Evolutionary conservation across 768 basidiomycete genomes (phyloP).

Genomic region (Trametes punicea): DNA sequence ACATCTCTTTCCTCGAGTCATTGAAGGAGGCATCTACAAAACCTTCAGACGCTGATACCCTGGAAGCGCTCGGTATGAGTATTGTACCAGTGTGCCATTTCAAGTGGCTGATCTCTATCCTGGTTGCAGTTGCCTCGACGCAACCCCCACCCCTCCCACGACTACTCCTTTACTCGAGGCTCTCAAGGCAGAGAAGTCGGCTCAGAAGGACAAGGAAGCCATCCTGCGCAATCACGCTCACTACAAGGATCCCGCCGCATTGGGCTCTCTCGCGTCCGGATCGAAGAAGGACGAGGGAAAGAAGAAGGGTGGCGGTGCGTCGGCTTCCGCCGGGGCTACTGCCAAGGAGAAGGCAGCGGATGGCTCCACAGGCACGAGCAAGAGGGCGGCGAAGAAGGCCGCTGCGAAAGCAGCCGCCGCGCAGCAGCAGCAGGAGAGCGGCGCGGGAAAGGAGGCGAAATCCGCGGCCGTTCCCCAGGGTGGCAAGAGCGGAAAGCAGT

Average conservation of each 20-base stretch:
- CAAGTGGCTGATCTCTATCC: background rate
- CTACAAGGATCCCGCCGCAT: slow-evolving; percentile 50
- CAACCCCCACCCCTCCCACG: slow-evolving; percentile 64
- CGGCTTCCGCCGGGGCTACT: background rate
- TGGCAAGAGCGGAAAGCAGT: background rate
- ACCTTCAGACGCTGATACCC: slow-evolving; percentile 53
- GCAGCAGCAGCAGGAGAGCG: slow-evolving; percentile 14
- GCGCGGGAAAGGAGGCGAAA: slow-evolving; percentile 10
- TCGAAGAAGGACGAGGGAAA: slow-evolving; percentile 39
- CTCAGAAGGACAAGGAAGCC: slow-evolving; percentile 67
- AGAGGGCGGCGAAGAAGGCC: slow-evolving; percentile 34
- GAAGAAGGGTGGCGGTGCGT: slow-evolving; percentile 30
- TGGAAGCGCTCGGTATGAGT: slow-evolving; percentile 60
- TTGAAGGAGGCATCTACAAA: slow-evolving; percentile 51
- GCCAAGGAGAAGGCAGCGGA: slow-evolving; percentile 23
- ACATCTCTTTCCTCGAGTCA: slow-evolving; percentile 73
- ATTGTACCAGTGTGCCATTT: background rate
- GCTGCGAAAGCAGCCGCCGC: slow-evolving; percentile 23
- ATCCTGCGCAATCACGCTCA: slow-evolving; percentile 72
- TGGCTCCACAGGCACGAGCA: slow-evolving; percentile 28
- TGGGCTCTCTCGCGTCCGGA: slow-evolving; percentile 28
- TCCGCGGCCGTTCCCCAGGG: slow-evolving; percentile 3
- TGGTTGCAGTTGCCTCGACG: slow-evolving; percentile 56
- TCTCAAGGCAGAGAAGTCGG: slow-evolving; percentile 76
- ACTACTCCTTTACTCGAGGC: slow-evolving; percentile 93